Evolutionary conservation across 2,329 filamentous ascomycete species (phyloP).

Genomic region (Dactylellina parvicollis): DNA sequence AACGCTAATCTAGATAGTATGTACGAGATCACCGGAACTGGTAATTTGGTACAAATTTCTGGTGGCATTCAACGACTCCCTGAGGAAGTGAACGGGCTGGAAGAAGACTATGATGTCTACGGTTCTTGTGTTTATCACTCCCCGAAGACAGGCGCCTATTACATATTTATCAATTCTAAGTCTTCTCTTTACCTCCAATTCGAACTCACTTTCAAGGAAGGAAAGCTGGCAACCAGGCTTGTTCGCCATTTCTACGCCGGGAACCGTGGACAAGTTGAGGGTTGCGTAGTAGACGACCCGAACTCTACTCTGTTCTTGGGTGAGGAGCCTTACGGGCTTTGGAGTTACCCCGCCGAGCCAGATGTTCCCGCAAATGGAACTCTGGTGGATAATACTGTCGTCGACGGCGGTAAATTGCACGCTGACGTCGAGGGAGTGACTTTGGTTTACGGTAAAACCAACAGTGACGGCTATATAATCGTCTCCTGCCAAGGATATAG

Average conservation of each 20-base stretch:
- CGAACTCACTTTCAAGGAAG: slow-evolving; percentile 63
- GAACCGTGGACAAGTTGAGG: slow-evolving; percentile 67
- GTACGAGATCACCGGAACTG: slow-evolving; percentile 65
- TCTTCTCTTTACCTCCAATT: slow-evolving; percentile 68
- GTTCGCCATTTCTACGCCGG: slow-evolving; percentile 67
- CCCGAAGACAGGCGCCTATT: slow-evolving; percentile 64
- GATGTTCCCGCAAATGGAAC: slow-evolving; percentile 61
- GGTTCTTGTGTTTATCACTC: slow-evolving; percentile 68
- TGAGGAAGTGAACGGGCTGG: slow-evolving; percentile 58
- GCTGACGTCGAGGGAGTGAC: slow-evolving; percentile 69
- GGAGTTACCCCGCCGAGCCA: slow-evolving; percentile 67
- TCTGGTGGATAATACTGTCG: slow-evolving; percentile 60
- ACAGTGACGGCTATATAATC: slow-evolving; percentile 65
- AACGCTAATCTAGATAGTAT: slow-evolving; percentile 60
- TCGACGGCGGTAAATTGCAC: slow-evolving; percentile 65
- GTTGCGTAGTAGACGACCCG: slow-evolving; percentile 67
- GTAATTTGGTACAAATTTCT: slow-evolving; percentile 62
- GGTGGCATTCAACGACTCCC: slow-evolving; percentile 64
- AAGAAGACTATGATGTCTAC: slow-evolving; percentile 64
- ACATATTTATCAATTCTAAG: slow-evolving; percentile 69
- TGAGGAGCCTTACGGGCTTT: slow-evolving; percentile 67
- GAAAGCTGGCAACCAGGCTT: slow-evolving; percentile 64
- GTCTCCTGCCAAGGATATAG: slow-evolving; percentile 68
- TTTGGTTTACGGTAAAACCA: slow-evolving; percentile 64
- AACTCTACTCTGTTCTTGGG: slow-evolving; percentile 67